phyloP scores from a whole-genome alignment of 495 filamentous ascomycete genomes.

The Thermochaetoides thermophila region DNA sequence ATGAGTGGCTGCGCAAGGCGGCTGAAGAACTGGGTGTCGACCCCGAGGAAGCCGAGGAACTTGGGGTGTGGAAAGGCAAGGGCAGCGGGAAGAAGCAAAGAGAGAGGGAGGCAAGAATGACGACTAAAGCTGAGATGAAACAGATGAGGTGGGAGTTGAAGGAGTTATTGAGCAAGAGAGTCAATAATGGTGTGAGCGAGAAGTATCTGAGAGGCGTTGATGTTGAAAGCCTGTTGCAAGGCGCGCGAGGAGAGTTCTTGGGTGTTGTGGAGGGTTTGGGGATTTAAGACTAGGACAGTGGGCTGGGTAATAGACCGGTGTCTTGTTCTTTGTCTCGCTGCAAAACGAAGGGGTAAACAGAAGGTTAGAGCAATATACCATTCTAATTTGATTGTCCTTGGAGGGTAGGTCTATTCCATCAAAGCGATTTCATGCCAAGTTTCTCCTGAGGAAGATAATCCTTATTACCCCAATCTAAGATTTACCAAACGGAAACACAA shows the following conservation, averaged over 20 bases:
- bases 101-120: slow-evolving; percentile 50
- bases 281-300: slow-evolving; percentile 5
- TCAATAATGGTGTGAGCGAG: slow-evolving; percentile 89
- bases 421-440: too few relatives aligned
- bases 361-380: too few relatives aligned
- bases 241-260: slow-evolving; percentile 35
- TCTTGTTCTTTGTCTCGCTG: not conserved
- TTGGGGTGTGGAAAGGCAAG: slow-evolving; percentile 45
- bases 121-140: slow-evolving; percentile 58
- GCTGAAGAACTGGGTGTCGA: slow-evolving; percentile 91
- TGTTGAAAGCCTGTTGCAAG: slow-evolving; percentile 58
- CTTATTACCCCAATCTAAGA: too few relatives aligned
- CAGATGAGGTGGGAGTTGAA: slow-evolving; percentile 47
- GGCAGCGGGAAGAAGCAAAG: slow-evolving; percentile 55
- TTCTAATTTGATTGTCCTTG: too few relatives aligned
- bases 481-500: too few relatives aligned
- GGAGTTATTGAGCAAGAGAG: slow-evolving; percentile 50
- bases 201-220: slow-evolving; percentile 75
- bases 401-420: too few relatives aligned
- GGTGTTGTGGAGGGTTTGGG: slow-evolving; percentile 28
- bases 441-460: too few relatives aligned
- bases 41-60: slow-evolving; percentile 61
- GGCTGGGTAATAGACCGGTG: not conserved
- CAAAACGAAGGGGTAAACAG: too few relatives aligned
- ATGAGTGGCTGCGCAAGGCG: slow-evolving; percentile 68